Percentiles rank a stretch among this genome's conserved stretches.
Conservation (phyloP, 2,329 filamentous ascomycete species). For the Aspergillus alliaceus region DNA sequence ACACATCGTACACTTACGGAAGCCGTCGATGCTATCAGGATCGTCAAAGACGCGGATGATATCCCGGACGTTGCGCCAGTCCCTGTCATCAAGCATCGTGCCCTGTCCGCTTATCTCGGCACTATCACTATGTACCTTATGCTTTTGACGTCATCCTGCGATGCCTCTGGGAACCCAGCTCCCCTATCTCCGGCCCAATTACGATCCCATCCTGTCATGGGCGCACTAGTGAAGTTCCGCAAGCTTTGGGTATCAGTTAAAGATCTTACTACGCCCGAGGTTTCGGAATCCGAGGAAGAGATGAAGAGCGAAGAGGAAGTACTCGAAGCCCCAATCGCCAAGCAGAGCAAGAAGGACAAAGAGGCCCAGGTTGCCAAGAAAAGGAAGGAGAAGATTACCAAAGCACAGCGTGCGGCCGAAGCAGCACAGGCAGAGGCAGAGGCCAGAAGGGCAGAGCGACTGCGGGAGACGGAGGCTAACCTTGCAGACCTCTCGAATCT, state of each 20-base stretch:
- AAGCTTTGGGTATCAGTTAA: conserved; percentile 77
- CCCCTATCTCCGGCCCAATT: conserved; percentile 75
- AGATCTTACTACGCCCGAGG: conserved; percentile 56
- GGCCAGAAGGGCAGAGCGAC: conserved; percentile 53
- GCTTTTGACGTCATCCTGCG: conserved; percentile 76
- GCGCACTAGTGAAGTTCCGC: conserved; percentile 74
- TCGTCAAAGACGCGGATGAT: conserved; percentile 32
- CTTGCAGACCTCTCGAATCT: conserved; percentile 71
- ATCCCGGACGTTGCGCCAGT: conserved; percentile 49
- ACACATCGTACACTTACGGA: conserved; percentile 59
- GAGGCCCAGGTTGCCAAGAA: conserved; percentile 38
- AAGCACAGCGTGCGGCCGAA: conserved; percentile 52
- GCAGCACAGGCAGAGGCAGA: conserved; percentile 56
- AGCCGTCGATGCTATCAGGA: conserved; percentile 59
- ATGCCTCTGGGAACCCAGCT: conserved; percentile 53
- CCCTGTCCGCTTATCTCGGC: conserved; percentile 82
- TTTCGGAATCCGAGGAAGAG: conserved; percentile 21
- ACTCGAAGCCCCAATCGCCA: conserved; percentile 20
- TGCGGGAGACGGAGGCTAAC: conserved; percentile 64
- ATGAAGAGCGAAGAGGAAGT: conserved; percentile 24
- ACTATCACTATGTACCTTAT: conserved; percentile 92
- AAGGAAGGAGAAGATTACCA: conserved; percentile 46
- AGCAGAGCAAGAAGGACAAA: conserved; percentile 37
- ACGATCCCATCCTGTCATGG: conserved; percentile 89
- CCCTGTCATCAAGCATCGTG: conserved; percentile 72